phyloP scores from a whole-genome alignment of 192 early-diverging fungal species.

The Backusella liffmaniae region DNA sequence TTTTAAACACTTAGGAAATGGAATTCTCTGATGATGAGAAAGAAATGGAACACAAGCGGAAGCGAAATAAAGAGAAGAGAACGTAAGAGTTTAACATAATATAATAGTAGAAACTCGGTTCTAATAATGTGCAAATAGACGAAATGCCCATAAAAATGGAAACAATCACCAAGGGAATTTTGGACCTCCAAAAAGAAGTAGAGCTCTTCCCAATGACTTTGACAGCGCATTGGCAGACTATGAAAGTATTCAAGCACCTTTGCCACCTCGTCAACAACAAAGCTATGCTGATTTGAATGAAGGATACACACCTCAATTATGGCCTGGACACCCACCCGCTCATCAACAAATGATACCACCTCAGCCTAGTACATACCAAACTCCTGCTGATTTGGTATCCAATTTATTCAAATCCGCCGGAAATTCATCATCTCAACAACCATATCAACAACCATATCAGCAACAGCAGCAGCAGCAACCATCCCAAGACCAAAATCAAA shows the following conservation, averaged over 20 bases:
- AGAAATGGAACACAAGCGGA: conserved; percentile 60
- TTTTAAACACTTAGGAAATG: conserved; percentile 50
- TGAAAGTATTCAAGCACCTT: neutral
- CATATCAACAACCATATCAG: conserved; percentile 25
- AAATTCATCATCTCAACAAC: neutral
- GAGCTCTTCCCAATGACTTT: conserved; percentile 3
- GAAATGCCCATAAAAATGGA: neutral
- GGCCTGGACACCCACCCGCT: neutral
- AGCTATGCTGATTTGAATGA: conserved; percentile 15
- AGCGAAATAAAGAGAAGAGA: conserved; percentile 46
- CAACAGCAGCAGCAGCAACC: conserved; percentile 8
- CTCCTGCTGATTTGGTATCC: conserved; percentile 4
- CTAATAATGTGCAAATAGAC: neutral
- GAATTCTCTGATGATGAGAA: conserved; percentile 97
- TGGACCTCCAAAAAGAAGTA: neutral
- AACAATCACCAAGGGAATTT: neutral
- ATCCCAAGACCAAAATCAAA: conserved; percentile 21
- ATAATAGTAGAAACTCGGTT: no score
- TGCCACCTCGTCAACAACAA: conserved; percentile 17
- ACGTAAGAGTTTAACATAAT: conserved; percentile 20
- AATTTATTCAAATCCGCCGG: neutral
- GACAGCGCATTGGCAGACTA: conserved; percentile 6
- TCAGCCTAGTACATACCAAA: neutral
- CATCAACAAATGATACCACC: neutral
- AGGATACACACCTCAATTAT: neutral